Percentiles rank a stretch among this genome's conserved stretches.
phyloP scores from a whole-genome alignment of 495 filamentous ascomycete genomes.

The Halenospora varia region DNA sequence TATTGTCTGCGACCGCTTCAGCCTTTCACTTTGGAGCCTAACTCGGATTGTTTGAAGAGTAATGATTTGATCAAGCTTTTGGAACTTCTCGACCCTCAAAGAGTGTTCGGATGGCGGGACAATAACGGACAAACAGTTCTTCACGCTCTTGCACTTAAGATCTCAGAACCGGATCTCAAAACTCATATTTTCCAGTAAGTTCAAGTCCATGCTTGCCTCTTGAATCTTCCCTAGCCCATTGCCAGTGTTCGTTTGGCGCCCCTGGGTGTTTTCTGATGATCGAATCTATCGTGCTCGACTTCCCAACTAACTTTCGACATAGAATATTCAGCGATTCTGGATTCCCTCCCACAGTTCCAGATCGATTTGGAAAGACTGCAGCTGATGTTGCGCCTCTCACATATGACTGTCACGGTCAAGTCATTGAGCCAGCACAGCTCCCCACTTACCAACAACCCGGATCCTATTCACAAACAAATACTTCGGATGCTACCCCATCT shows the following conservation, averaged over 20 bases:
- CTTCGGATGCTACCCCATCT: neutral
- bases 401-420: constrained; percentile 12
- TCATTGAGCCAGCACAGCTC: too few relatives aligned
- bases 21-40: constrained; percentile 11
- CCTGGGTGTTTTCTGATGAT: neutral
- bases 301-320: too few relatives aligned
- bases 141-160: constrained; percentile 10
- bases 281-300: too few relatives aligned
- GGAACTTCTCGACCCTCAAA: constrained; percentile 4
- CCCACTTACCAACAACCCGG: too few relatives aligned
- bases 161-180: constrained; percentile 10
- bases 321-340: constrained; percentile 12
- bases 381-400: constrained; percentile 9
- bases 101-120: constrained; percentile 6
- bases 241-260: neutral
- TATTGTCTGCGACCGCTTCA: constrained; percentile 13
- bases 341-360: constrained; percentile 5
- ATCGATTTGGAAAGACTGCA: constrained; percentile 10
- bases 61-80: constrained; percentile 14
- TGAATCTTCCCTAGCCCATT: neutral
- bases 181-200: constrained; percentile 12
- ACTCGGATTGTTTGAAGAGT: constrained; percentile 9
- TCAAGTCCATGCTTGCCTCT: neutral
- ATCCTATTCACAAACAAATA: neutral
- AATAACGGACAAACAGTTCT: constrained; percentile 14